These are phyloP conservation scores for Byssochlamys sp. DNA, from an alignment of 2,329 filamentous ascomycete genomes.

Conservation along the genomic window DNA sequence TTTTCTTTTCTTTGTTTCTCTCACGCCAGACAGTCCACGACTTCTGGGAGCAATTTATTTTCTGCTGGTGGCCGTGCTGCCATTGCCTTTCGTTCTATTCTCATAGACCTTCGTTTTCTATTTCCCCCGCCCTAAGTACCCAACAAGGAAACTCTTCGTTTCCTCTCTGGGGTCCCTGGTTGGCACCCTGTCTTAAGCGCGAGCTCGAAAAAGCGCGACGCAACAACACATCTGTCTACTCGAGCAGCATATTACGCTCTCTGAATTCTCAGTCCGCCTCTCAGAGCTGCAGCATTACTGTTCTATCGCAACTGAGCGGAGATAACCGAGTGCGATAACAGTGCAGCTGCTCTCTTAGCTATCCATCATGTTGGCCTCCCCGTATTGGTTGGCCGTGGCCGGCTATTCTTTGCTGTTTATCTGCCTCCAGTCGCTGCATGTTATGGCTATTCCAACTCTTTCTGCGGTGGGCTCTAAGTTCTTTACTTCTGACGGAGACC, in stretches of 20 bases:
- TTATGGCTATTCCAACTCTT: conserved; percentile 45
- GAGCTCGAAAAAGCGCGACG: background rate
- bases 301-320: background rate
- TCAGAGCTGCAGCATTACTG: background rate
- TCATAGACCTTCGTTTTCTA: background rate
- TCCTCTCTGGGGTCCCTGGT: background rate
- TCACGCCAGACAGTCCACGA: background rate
- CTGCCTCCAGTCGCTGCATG: conserved; percentile 18
- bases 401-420: conserved; percentile 17
- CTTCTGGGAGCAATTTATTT: background rate
- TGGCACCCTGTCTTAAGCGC: background rate
- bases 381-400: conserved; percentile 1
- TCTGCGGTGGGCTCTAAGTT: conserved; percentile 68
- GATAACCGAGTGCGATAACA: background rate
- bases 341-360: background rate
- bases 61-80: background rate
- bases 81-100: background rate
- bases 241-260: background rate
- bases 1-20: background rate
- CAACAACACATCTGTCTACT: background rate
- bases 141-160: background rate
- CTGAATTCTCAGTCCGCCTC: background rate
- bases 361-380: conserved; percentile 4
- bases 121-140: background rate
- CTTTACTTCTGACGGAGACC: conserved; percentile 68